phyloP scores from a whole-genome alignment of 495 filamentous ascomycete species.

The Penicillium maclennaniae region DNA sequence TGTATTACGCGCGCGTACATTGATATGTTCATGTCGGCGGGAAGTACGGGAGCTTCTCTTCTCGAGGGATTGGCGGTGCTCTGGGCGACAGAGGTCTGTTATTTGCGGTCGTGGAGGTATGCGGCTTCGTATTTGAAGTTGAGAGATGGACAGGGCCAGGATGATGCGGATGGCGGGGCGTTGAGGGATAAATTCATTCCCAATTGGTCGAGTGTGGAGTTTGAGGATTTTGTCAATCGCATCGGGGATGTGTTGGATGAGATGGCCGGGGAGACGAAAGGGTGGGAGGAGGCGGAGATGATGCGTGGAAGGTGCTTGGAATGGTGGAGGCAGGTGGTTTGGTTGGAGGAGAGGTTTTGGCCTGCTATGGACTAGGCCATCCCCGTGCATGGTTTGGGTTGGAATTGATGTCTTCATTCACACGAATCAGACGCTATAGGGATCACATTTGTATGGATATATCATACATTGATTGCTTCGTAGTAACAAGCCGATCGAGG shows the following conservation, averaged over 20 bases:
- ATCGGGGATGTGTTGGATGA: slow-evolving; percentile 44
- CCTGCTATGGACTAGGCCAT: slow-evolving; percentile 3
- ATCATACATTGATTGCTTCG: slow-evolving; percentile 21
- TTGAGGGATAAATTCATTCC: slow-evolving; percentile 59
- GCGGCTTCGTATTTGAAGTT: slow-evolving; percentile 38
- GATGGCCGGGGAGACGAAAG: slow-evolving; percentile 39
- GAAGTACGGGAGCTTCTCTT: slow-evolving; percentile 40
- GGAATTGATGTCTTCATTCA: not conserved
- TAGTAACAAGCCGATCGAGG: slow-evolving; percentile 15
- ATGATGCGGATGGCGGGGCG: slow-evolving; percentile 54
- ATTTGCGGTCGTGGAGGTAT: slow-evolving; percentile 57
- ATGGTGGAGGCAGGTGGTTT: slow-evolving; percentile 52
- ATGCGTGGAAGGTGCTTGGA: slow-evolving; percentile 33
- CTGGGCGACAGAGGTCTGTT: slow-evolving; percentile 69
- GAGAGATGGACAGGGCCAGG: slow-evolving; percentile 4
- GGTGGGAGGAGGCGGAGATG: slow-evolving; percentile 32
- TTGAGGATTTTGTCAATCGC: slow-evolving; percentile 51
- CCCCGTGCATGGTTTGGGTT: not conserved
- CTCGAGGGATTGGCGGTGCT: slow-evolving; percentile 67
- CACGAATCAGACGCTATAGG: not conserved
- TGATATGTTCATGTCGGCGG: slow-evolving; percentile 53
- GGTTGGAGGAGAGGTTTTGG: slow-evolving; percentile 51
- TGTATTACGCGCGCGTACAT: slow-evolving; percentile 49
- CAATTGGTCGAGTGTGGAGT: slow-evolving; percentile 61
- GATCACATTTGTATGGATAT: slow-evolving; percentile 14